Conservation (phyloP, 495 filamentous ascomycete genomes). For the Aspergillus wentii region DNA sequence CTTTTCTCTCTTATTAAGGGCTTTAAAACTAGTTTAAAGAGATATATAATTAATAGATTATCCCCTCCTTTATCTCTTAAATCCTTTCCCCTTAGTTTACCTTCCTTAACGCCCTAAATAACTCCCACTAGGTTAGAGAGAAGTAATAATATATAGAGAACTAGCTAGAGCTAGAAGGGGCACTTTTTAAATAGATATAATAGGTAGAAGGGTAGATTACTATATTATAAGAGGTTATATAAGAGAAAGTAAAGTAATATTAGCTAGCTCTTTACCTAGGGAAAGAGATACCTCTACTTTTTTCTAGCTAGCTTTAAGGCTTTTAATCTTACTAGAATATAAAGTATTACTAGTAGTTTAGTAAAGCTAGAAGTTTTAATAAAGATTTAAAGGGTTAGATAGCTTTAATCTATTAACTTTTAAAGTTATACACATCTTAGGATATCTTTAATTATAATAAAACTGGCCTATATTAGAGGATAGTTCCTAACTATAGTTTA, state of each 20-base stretch:
- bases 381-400: neutral
- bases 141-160: neutral
- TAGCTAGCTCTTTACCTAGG: neutral
- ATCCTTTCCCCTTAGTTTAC: neutral
- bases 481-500: conserved; percentile 14
- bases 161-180: neutral
- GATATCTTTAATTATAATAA: conserved; percentile 30
- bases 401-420: neutral
- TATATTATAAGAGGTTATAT: neutral
- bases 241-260: neutral
- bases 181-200: neutral
- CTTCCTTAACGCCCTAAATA: neutral
- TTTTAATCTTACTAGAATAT: neutral
- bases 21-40: neutral
- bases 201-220: neutral
- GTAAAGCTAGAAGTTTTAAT: neutral
- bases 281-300: neutral
- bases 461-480: conserved; percentile 22
- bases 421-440: conserved; percentile 6
- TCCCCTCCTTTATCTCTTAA: neutral
- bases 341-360: neutral
- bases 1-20: neutral
- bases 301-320: neutral
- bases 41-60: neutral
- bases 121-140: neutral